Evolutionary conservation across 2,329 filamentous ascomycete genomes (phyloP), one percentile per base, ranked within the genome.

Genomic region (Claviceps purpurea): DNA sequence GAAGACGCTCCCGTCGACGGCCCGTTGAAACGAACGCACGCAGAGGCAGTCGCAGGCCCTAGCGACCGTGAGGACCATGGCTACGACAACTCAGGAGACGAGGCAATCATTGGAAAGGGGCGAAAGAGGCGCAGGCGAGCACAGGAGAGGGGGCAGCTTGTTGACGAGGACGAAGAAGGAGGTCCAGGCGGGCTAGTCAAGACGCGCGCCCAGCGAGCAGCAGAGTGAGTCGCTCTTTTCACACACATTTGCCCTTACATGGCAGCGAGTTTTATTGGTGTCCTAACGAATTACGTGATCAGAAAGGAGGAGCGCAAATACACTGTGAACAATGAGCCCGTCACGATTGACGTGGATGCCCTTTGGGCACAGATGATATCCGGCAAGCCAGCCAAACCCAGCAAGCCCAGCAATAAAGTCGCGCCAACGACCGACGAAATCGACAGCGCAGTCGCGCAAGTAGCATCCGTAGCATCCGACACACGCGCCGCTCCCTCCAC

Each of bases 11-110:
- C 26, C 44, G 59, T 62, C 39, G 62, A 62, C 49, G 52, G 55
- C 18, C 55, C 58, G 18, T 57, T 58, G 54, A 64, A 64, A 50
- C 59, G 58, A 50, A 57, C 54, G 38, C 57, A 49, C n/a, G 43
- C 53, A 46, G 53, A 46, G 26, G 52, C 46, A 13, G 51, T 64
- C 13, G 47, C 58, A 41, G 62, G 58, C 10, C 56, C 57, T 1
- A 8, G 16, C 16, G 68, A 58, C 16, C 57, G 57, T 1, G 68
- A 72, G 4, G 73, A 77, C 56, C 70, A 70, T 0, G 79, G 73
- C 1, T 79, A 81, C 55, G 76, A 81, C 54, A 84, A 84, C 57
- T 87, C 84, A 0, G 84, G 84, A n/a, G 84, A 88, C 60, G 84
- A 88, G 60, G 76, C 77, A 0, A 77, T 86, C 51, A 83, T 88